phyloP scores from a whole-genome alignment of 495 filamentous ascomycete genomes.

The Diplogelasinospora grovesii region DNA sequence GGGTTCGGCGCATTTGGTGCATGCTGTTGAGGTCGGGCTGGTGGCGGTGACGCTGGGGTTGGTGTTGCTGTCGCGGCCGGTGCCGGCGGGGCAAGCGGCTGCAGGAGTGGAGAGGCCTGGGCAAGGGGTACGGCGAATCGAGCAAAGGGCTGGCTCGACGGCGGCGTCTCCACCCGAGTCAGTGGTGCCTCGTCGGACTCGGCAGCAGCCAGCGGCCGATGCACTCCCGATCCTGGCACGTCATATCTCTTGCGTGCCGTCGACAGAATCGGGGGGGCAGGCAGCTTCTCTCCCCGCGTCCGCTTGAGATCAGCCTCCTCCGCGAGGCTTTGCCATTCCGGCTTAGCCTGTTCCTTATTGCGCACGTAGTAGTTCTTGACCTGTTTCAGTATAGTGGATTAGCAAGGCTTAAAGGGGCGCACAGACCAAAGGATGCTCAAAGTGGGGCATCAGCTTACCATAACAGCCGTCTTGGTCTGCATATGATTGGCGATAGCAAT shows the following conservation, averaged over 20 bases:
- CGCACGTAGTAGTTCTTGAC: conserved; percentile 90
- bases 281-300: conserved; percentile 62
- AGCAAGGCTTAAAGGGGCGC: too few species aligned
- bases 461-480: conserved; percentile 87
- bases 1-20: conserved; percentile 1
- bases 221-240: conserved; percentile 45
- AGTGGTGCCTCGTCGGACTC: conserved; percentile 46
- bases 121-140: conserved; percentile 40
- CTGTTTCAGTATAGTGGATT: too few species aligned
- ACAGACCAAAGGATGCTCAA: too few species aligned
- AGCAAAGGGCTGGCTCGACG: conserved; percentile 23
- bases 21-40: conserved; percentile 4
- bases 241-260: conserved; percentile 41
- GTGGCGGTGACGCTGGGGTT: conserved; percentile 1
- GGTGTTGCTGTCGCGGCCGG: conserved; percentile 10
- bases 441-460: conserved; percentile 59
- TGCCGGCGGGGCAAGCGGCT: conserved; percentile 17
- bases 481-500: conserved; percentile 74
- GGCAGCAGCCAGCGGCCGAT: conserved; percentile 49
- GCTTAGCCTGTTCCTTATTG: conserved; percentile 55
- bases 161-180: conserved; percentile 37
- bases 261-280: conserved; percentile 61
- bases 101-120: conserved; percentile 22
- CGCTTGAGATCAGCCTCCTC: conserved; percentile 65
- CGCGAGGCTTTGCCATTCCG: conserved; percentile 63